Percentiles rank a stretch among this genome's conserved stretches.
phyloP scores from a whole-genome alignment of 768 basidiomycete species.

The Suillus clintonianus region DNA sequence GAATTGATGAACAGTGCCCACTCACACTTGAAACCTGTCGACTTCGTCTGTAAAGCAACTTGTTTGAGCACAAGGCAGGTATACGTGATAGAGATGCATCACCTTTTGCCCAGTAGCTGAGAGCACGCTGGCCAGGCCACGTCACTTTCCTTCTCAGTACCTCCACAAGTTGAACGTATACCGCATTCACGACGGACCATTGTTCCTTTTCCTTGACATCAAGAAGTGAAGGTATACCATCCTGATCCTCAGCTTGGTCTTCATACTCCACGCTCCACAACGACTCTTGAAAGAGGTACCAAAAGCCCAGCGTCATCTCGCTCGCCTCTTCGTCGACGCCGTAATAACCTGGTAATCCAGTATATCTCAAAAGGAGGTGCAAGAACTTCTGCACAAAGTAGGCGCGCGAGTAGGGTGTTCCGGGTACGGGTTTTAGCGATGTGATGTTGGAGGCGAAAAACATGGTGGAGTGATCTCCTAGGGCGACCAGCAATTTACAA shows the following conservation, averaged over 20 bases:
- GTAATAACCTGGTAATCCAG: constrained; percentile 73
- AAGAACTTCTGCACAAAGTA: constrained; percentile 72
- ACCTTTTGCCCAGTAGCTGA: constrained; percentile 72
- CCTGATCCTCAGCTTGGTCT: constrained; percentile 31
- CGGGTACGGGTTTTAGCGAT: constrained; percentile 39
- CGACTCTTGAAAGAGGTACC: constrained; percentile 90
- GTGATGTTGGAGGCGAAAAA: constrained; percentile 75
- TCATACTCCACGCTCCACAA: constrained; percentile 71
- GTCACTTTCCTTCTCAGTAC: constrained; percentile 71
- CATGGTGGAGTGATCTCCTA: constrained; percentile 84
- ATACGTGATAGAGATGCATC: constrained; percentile 16
- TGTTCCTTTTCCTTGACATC: constrained; percentile 37
- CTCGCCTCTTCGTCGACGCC: constrained; percentile 87
- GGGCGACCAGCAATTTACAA: constrained; percentile 76
- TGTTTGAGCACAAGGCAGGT: not conserved
- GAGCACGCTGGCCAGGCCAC: constrained; percentile 56
- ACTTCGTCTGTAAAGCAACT: constrained; percentile 57
- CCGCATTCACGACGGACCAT: constrained; percentile 63
- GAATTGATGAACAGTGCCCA: constrained; percentile 6
- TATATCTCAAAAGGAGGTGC: constrained; percentile 69
- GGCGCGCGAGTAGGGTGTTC: constrained; percentile 41
- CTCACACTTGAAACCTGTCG: constrained; percentile 79
- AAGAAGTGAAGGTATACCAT: constrained; percentile 13
- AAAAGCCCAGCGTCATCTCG: constrained; percentile 84
- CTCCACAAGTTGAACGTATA: constrained; percentile 78